Conservation (phyloP, 1,284 basidiomycete genomes). For the Sanghuangporus weigelae region DNA sequence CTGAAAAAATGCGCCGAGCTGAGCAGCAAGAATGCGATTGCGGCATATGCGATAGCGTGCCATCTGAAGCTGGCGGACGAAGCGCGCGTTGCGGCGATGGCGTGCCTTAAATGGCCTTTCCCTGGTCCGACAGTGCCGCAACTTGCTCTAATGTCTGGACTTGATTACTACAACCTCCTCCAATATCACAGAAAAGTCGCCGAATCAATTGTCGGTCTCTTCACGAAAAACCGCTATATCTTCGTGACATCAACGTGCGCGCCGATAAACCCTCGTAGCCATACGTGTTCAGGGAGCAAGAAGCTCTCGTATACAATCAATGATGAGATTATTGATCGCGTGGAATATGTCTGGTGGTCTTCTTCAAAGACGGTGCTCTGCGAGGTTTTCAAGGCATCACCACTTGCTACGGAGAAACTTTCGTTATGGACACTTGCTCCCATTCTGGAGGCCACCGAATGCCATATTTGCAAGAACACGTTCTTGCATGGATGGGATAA, state of each 20-base stretch:
- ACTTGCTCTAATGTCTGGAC: not conserved
- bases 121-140: slow-evolving; percentile 1
- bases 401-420: not conserved
- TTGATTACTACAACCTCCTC: slow-evolving; percentile 2
- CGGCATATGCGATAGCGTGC: slow-evolving; percentile 4
- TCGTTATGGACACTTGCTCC: not conserved
- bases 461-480: not conserved
- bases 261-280: not conserved
- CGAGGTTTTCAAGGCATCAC: not conserved
- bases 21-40: not conserved
- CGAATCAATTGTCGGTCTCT: not conserved
- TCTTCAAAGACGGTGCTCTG: not conserved
- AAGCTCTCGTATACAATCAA: not conserved
- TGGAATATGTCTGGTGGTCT: not conserved
- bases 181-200: slow-evolving; percentile 1
- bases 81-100: slow-evolving; percentile 3
- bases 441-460: not conserved
- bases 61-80: slow-evolving; percentile 5
- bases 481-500: not conserved
- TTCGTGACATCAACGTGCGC: not conserved
- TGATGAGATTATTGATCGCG: not conserved
- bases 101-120: slow-evolving; percentile 1
- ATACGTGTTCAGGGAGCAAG: not conserved
- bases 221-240: not conserved
- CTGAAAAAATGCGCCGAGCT: not conserved